phyloP scores from a whole-genome alignment of 805 yeast genomes.

The Torulaspora quercuum region DNA sequence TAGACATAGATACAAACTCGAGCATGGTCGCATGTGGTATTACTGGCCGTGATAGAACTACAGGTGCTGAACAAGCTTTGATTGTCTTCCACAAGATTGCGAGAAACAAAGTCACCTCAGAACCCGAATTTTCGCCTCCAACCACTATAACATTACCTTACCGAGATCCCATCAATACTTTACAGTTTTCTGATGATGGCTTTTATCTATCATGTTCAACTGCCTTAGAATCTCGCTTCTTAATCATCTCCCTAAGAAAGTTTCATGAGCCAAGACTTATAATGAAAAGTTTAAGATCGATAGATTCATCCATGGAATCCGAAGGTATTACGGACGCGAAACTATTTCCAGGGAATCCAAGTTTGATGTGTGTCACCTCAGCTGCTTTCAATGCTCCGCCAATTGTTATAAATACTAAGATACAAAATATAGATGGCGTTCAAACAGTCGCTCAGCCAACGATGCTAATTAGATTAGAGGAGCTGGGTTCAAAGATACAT shows the following conservation, averaged over 20 bases:
- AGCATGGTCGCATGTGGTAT: slow-evolving; percentile 72
- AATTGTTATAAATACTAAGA: slow-evolving; percentile 60
- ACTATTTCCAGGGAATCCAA: slow-evolving; percentile 64
- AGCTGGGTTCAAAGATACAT: slow-evolving; percentile 78
- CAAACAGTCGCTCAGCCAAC: slow-evolving; percentile 56
- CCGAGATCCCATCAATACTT: slow-evolving; percentile 73
- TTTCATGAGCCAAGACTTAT: slow-evolving; percentile 62
- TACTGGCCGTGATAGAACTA: slow-evolving; percentile 68
- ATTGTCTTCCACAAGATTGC: slow-evolving; percentile 53
- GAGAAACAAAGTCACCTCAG: slow-evolving; percentile 20
- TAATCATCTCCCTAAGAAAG: slow-evolving; percentile 66
- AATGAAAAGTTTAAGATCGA: slow-evolving; percentile 61
- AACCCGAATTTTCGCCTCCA: slow-evolving; percentile 45
- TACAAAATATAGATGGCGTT: slow-evolving; percentile 42
- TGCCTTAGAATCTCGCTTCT: slow-evolving; percentile 67
- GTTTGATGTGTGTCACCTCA: slow-evolving; percentile 53
- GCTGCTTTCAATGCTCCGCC: slow-evolving; percentile 66
- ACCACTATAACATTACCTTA: slow-evolving; percentile 79
- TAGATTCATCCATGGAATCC: slow-evolving; percentile 66
- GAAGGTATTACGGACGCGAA: slow-evolving; percentile 85
- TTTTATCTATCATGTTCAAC: slow-evolving; percentile 66
- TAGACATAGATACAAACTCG: slow-evolving; percentile 65
- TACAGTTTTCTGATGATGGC: slow-evolving; percentile 71
- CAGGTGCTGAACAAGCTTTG: slow-evolving; percentile 72
- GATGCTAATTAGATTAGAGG: slow-evolving; percentile 61